Evolutionary conservation across 2,329 filamentous ascomycete species (phyloP).

Genomic region (Teratosphaeria nubilosa): DNA sequence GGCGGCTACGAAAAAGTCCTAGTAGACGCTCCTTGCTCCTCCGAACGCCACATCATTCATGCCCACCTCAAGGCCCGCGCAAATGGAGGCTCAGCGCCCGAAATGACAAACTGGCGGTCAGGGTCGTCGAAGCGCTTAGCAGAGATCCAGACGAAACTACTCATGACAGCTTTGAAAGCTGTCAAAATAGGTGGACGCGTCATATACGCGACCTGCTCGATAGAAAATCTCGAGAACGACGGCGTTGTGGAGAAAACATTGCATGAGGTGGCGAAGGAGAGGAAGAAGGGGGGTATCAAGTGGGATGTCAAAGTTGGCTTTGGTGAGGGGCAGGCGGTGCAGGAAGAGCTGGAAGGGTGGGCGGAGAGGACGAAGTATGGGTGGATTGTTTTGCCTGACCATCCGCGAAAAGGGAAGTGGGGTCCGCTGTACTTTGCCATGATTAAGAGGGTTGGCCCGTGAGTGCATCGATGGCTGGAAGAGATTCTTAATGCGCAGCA

Average conservation of each 20-base stretch:
- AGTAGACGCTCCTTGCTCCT: slow-evolving; percentile 33
- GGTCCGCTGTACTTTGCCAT: slow-evolving; percentile 33
- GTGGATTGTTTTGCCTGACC: slow-evolving; percentile 33
- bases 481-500: no score
- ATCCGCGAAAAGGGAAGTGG: slow-evolving; percentile 26
- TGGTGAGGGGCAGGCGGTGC: slow-evolving; percentile 6
- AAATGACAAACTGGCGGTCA: slow-evolving; percentile 30
- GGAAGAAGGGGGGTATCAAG: slow-evolving; percentile 24
- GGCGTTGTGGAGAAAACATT: slow-evolving; percentile 29
- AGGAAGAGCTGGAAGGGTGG: slow-evolving; percentile 13
- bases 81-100: slow-evolving; percentile 23
- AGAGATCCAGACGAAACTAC: slow-evolving; percentile 24
- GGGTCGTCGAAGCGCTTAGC: slow-evolving; percentile 28
- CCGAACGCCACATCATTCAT: slow-evolving; percentile 32
- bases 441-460: slow-evolving; percentile 22
- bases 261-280: slow-evolving; percentile 27
- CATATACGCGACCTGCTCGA: slow-evolving; percentile 33
- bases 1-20: slow-evolving; percentile 31
- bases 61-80: slow-evolving; percentile 23
- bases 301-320: slow-evolving; percentile 26
- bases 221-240: slow-evolving; percentile 33
- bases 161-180: slow-evolving; percentile 28
- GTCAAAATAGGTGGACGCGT: slow-evolving; percentile 28
- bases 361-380: slow-evolving; percentile 27
- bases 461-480: background rate